Evolutionary conservation across 1,284 basidiomycete species (phyloP).

Genomic region (Fistulinella staudtii): DNA sequence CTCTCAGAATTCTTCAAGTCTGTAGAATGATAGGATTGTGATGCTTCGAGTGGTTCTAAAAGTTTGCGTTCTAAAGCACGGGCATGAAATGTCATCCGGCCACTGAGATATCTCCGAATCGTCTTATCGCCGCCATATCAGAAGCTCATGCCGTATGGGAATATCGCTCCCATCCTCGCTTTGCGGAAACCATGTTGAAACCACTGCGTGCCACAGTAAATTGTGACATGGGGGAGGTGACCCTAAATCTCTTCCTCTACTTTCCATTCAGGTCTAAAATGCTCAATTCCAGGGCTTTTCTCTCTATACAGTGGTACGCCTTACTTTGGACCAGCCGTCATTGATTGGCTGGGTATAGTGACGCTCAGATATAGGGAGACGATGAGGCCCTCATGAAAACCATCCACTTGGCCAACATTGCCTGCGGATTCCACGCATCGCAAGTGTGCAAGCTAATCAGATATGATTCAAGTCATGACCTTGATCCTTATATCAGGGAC

Average conservation of each 20-base stretch:
- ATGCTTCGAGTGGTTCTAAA: too few species aligned
- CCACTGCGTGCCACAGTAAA: slow-evolving; percentile 49
- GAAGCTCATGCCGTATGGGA: not conserved
- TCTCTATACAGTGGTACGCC: slow-evolving; percentile 47
- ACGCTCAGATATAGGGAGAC: slow-evolving; percentile 41
- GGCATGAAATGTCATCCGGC: too few species aligned
- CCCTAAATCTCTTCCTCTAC: slow-evolving; percentile 1
- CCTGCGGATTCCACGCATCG: slow-evolving; percentile 65
- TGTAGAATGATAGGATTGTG: too few species aligned
- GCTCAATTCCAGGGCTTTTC: slow-evolving; percentile 46
- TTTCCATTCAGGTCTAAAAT: slow-evolving; percentile 2
- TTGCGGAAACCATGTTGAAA: slow-evolving; percentile 17
- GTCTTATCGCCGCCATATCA: not conserved
- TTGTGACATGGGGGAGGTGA: slow-evolving; percentile 62
- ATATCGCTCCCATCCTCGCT: not conserved
- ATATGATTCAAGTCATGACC: not conserved
- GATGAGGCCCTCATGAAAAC: slow-evolving; percentile 59
- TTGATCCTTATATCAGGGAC: slow-evolving; percentile 37
- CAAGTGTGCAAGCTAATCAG: slow-evolving; percentile 25
- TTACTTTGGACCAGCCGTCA: not conserved
- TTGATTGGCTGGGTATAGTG: not conserved
- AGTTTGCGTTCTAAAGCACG: too few species aligned
- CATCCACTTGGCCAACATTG: slow-evolving; percentile 60
- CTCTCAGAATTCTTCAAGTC: too few species aligned
- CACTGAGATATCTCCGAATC: too few species aligned